Conservation (phyloP, 208 protist genomes). For the Trypanosoma grayi region DNA sequence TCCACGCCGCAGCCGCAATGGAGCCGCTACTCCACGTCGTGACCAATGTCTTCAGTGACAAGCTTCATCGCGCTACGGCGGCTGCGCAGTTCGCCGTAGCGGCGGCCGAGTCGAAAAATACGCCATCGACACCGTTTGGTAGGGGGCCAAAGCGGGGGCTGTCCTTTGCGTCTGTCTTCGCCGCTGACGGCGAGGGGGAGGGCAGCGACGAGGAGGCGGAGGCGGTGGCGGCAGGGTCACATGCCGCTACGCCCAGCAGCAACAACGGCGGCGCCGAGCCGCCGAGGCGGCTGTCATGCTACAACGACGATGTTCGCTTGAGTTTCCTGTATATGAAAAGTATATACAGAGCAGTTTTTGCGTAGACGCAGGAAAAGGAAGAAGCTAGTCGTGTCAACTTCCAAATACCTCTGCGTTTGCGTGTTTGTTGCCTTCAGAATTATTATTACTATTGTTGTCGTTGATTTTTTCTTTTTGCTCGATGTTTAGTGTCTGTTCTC, state of each 20-base stretch:
- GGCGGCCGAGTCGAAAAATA: slow-evolving; percentile 1
- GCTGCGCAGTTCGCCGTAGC: slow-evolving; percentile 16
- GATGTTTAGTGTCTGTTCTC: too few relatives aligned
- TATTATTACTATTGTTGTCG: too few relatives aligned
- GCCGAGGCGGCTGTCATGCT: slow-evolving; percentile 3
- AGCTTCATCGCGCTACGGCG: slow-evolving; percentile 3
- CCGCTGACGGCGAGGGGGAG: slow-evolving; percentile 11
- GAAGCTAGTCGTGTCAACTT: neutral
- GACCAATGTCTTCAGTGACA: slow-evolving; percentile 43
- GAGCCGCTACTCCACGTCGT: slow-evolving; percentile 44
- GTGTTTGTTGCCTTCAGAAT: too few relatives aligned
- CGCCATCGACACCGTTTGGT: neutral
- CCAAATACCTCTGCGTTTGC: too few relatives aligned
- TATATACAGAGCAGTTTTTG: slow-evolving; percentile 22
- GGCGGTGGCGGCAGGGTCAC: neutral
- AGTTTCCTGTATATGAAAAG: slow-evolving; percentile 33
- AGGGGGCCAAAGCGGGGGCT: slow-evolving; percentile 5
- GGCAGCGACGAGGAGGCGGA: neutral
- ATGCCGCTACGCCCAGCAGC: neutral
- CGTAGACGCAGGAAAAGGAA: slow-evolving; percentile 5
- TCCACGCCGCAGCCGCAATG: slow-evolving; percentile 45
- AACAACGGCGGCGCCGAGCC: neutral
- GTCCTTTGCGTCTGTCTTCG: neutral
- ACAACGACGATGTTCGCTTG: slow-evolving; percentile 25
- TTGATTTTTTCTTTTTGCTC: too few relatives aligned